A percentile compares a stretch with the other conserved stretches of the same genome.
Evolutionary conservation across 441 rosid genomes (phyloP).

Genomic region (Erodium chrysanthum): DNA sequence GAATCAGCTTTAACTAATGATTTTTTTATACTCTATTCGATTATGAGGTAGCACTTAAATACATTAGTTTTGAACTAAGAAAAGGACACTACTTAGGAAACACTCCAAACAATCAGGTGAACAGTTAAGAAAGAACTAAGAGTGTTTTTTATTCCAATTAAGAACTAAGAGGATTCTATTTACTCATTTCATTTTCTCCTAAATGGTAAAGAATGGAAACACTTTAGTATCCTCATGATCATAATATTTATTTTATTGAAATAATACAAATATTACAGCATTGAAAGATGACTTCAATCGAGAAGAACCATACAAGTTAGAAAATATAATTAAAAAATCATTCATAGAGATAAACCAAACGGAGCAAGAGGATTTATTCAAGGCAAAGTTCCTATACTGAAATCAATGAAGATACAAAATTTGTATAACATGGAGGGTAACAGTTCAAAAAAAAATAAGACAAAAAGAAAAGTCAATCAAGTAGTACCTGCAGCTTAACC

Average conservation of each 20-base stretch:
- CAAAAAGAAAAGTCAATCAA: conserved; percentile 15
- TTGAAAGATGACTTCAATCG: neutral
- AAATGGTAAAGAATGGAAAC: neutral
- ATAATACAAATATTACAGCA: neutral
- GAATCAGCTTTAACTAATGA: too few species aligned
- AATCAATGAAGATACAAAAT: neutral
- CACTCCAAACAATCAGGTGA: neutral
- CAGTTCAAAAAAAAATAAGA: neutral
- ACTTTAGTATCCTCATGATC: neutral
- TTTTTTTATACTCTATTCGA: too few species aligned
- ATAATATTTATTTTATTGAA: neutral
- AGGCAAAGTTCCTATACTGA: neutral
- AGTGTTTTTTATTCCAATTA: too few species aligned
- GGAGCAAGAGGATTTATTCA: neutral
- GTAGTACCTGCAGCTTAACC: conserved; percentile 87
- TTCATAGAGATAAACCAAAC: neutral
- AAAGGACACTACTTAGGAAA: too few species aligned
- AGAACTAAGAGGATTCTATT: neutral
- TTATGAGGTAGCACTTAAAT: too few species aligned
- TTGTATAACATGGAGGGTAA: neutral
- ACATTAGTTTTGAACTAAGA: too few species aligned
- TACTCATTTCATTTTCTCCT: neutral
- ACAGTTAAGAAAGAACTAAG: neutral
- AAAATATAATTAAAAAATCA: neutral
- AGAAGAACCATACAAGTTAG: neutral